Base-by-base conservation (phyloP, 2,329 filamentous ascomycete genomes). In the Hypoxylon sp. region DNA sequence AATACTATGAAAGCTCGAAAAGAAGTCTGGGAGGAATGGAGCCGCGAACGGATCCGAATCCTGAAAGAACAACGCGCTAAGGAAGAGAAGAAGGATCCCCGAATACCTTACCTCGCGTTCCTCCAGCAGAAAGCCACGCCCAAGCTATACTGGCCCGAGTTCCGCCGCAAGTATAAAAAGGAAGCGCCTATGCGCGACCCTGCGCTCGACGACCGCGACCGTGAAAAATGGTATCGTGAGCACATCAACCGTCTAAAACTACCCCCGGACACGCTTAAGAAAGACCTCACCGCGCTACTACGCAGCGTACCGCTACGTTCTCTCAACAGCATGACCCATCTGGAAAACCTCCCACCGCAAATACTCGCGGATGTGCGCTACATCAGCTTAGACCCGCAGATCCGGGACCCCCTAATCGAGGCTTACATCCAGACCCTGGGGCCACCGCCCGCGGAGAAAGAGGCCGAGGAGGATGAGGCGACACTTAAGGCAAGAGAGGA, bases 111-210 rank as follows among this genome's bases (percentile, higher is more conserved):
- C 78, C 82, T 98, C 67, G 87, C 88, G 0, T 92, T 99, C 70
- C 84, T 99, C 31, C 90, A 95, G 70, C 88, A 91, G 53, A 88
- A 94, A 73, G 95, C 94, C 0, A 96, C 91, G 0, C 91, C 93
- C 0, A 98, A 97, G 81, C 86, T 99, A 0, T 99, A 97, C 84
- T 99, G 96, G 96, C 91, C 93, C 0, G 96, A 99, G 78, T 99
- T 99, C 81, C 94, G 93, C 75, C 87, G 96, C 35, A 99, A 98
- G 78, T 96, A 90, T 80, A 92, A 91, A 72, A 94, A 92, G 71
- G 94, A 97, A 71, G 80, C 87, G 0, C 87, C 90, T 58, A 94
- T 99, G 92, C 92, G 91, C 67, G 92, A 95, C 66, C 83, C 88
- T 31, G 87, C 85, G 55, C 84, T 94, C 24, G 82, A 84, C 35